Base-by-base conservation (phyloP, 2,329 filamentous ascomycete genomes). In the Paramyrothecium sp. region DNA sequence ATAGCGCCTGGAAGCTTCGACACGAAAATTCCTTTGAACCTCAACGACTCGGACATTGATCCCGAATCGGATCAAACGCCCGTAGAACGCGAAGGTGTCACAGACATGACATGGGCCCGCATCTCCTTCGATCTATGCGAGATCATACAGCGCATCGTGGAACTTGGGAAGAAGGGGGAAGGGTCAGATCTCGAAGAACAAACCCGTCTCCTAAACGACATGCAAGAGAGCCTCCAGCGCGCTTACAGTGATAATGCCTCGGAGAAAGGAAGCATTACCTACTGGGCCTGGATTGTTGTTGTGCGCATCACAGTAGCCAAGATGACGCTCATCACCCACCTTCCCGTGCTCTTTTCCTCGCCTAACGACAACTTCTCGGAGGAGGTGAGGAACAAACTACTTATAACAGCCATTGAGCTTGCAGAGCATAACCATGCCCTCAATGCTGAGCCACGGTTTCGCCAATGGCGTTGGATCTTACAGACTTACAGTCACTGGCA, bases 401-500 rank as follows among this genome's bases (percentile, higher is more conserved):
- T 84, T 3, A 71, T 79, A 47, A 73, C 81, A 0, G 80, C 79
- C 2, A 78, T 84, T 19, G 82, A 85, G 60, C 73, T 84, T 1
- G 81, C 82, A 47, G 82, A 85, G 63, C 84, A 83, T 61, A 83
- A 78, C 58, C 78, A 82, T 59, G 72, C 78, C 1, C 68, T 87
- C n/a, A 83, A 81, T 54, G 71, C 75, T 3, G 81, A 86, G 56
- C 69, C 72, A 2, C 72, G 71, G 17, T 78, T 75, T 54, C 75
- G 75, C 11, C 78, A 79, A 51, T 85, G 81, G 78, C 79, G 81
- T 19, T 87, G 84, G 84, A 71, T 84, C 7, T 85, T 83, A 66
- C 80, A 84, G 62, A 83, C 81, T 0, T 85, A 84, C 64, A 82
- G 79, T 0, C 82, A 85, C 58, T 86, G 83, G 81, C 78, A 85